Evolutionary conservation across 1,139 yeast species (phyloP), one percentile per base, ranked within the genome.

Genomic region (Saccharomyces uvarum): DNA sequence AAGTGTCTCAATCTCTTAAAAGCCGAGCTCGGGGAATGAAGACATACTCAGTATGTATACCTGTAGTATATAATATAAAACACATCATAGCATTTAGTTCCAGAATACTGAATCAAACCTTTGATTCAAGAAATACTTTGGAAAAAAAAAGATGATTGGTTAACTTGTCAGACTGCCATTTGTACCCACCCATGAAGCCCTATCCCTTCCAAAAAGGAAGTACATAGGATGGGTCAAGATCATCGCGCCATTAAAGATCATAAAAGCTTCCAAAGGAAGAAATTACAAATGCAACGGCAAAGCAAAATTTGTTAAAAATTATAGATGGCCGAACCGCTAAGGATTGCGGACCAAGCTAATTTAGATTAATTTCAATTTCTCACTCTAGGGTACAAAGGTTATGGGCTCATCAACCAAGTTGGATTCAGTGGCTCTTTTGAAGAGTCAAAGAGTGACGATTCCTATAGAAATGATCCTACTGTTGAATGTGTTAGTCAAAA

Each of bases 401-500:
- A 60, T 85, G 86, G 79, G 79, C 95, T 88, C 96, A 89, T 89
- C 95, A 86, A 85, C 96, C 95, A 88, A 88, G 97, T 88, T 89
- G 96, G 96, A 88, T 86, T 88, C 95, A 87, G 95, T 89, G 96
- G 96, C 97, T 89, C 95, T 85, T 89, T 84, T 83, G 89, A 86
- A 87, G 95, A 88, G 95, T 86, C 95, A 88, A 85, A 87, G 95
- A 88, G 95, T 87, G 96, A 88, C 95, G 96, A 88, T 85, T 85
- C 88, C 97, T 89, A 91, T 91, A 91, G 97, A 91, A 90, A 90
- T 91, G 98, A 91, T 90, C 97, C 97, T 88, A 89, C 78, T 75
- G 68, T 69, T 60, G 73, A 65, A 70, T 66, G 73, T 64, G 77
- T 74, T 74, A 74, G 77, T 75, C 69, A 71, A 77, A 76, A 38